Evolutionary conservation across 129 eudicot genomes (phyloP), one percentile per base, ranked within the genome.

Genomic region (Chrysanthemum makinoi): DNA sequence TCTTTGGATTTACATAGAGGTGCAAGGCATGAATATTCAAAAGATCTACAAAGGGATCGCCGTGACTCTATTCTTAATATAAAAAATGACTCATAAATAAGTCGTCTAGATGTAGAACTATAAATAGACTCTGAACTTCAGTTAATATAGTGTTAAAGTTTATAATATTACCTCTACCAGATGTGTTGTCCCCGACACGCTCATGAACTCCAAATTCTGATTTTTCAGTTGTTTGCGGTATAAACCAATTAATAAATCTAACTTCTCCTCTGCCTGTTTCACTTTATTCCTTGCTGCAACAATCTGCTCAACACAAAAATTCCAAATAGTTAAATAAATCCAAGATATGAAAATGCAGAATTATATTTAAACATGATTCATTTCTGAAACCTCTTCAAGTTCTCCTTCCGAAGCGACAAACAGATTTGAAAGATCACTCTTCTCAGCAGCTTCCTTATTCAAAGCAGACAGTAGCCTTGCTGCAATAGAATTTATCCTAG

Each of bases 371-470:
- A 51, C 35, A 67, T 35, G 26, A 55, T 47, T 35, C 35, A 35
- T 56, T 48, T 73, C 10, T 20, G 39, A 26, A 66, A 93, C 98
- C 96, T 94, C 97, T 72, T 80, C 75, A 57, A 87, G 89, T 50
- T 70, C 77, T 50, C 88, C 96, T 66, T 87, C 88, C 33, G 87
- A 65, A 64, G 71, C 50, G 30, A 66, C 62, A 68, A 94, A 89
- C 65, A 94, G 81, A 70, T 87, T 90, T 43, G 83, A 80, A 75
- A 86, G 83, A 59, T 94, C 96, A 12, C 80, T 79, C 69, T 78
- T 77, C 43, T 79, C 90, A 70, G 98, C 97, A 68, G 98, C 96
- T 77, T 94, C 97, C 79, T 85, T 87, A 82, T 83, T 90, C 65
- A 94, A 83, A 39, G 74, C 54, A 55, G 98, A 87, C 74, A 94